Conservation (phyloP, 2,329 filamentous ascomycete species). For the Penicillium sp. region DNA sequence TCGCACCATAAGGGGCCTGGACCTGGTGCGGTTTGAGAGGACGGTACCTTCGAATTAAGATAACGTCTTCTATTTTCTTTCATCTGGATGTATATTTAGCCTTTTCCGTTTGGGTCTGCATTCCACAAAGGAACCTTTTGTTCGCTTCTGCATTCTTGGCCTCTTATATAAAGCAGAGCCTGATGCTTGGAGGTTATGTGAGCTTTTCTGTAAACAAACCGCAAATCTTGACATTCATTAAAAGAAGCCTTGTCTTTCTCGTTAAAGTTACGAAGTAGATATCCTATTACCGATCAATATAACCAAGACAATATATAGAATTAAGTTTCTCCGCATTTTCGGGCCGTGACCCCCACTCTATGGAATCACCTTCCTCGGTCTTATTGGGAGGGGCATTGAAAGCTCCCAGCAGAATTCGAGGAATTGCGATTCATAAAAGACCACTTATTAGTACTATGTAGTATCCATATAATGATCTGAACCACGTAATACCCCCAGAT, state of each 20-base stretch:
- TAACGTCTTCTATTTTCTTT: slow-evolving; percentile 10
- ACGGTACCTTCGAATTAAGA: slow-evolving; percentile 7
- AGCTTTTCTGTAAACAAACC: background rate
- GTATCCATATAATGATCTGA: no score
- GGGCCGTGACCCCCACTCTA: background rate
- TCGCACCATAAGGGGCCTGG: slow-evolving; percentile 43
- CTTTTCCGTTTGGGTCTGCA: slow-evolving; percentile 8
- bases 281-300: background rate
- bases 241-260: background rate
- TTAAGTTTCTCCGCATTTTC: background rate
- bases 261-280: background rate
- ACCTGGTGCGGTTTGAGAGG: slow-evolving; percentile 37
- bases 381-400: background rate
- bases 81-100: slow-evolving; percentile 27
- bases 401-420: no score
- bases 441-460: no score
- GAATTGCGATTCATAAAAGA: no score
- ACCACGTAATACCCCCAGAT: background rate
- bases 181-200: background rate
- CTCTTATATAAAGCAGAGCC: background rate
- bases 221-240: background rate
- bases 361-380: background rate
- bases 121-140: background rate
- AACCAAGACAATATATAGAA: background rate
- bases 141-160: slow-evolving; percentile 9